These are phyloP conservation scores for Elongisporangium undulatum DNA, from an alignment of 352 stramenopile species.

Conservation along the genomic window DNA sequence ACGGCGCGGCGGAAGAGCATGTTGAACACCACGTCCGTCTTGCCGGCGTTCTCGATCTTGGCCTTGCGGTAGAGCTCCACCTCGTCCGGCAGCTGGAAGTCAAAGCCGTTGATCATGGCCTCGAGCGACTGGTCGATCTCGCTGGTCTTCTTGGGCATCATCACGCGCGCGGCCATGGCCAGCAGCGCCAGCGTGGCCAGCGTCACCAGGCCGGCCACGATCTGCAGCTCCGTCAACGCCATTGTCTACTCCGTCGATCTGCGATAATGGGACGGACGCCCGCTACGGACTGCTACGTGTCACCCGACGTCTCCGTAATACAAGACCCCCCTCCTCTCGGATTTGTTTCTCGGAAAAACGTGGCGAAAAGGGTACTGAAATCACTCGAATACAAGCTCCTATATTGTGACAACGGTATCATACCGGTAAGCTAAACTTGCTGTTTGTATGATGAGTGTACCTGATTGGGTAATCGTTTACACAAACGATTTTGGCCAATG, in stretches of 20 bases:
- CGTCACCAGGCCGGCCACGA: constrained; percentile 61
- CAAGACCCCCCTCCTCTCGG: background rate
- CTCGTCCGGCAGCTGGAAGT: constrained; percentile 81
- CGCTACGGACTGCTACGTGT: constrained; percentile 23
- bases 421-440: background rate
- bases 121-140: constrained; percentile 77
- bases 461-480: background rate
- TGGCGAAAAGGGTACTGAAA: no score
- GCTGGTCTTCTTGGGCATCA: constrained; percentile 65
- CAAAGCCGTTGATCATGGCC: constrained; percentile 88
- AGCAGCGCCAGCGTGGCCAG: constrained; percentile 52
- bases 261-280: constrained; percentile 7
- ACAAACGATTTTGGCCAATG: background rate
- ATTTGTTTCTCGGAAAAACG: background rate
- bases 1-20: constrained; percentile 80
- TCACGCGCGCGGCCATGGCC: constrained; percentile 55
- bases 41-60: constrained; percentile 57
- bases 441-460: background rate
- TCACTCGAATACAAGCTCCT: no score
- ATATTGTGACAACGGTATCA: no score
- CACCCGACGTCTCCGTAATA: constrained; percentile 6
- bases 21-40: constrained; percentile 72
- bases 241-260: constrained; percentile 11
- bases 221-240: constrained; percentile 67
- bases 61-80: constrained; percentile 73